Base-by-base conservation (phyloP, 1,139 yeast species). In the Magnusiomyces clavatus region DNA sequence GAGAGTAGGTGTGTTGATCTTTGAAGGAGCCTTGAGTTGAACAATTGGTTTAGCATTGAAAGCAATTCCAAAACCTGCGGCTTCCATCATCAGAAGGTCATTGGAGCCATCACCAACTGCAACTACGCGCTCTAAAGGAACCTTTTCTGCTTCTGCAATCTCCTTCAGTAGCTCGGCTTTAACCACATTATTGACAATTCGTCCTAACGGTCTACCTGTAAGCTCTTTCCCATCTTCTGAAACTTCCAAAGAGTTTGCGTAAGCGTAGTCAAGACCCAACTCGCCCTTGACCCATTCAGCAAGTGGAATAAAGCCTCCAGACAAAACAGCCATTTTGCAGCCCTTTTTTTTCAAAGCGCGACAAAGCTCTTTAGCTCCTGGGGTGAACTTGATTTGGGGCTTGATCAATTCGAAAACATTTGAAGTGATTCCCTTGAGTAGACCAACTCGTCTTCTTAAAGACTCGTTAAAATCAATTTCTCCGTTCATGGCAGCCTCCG, bases 51-150 rank as follows among this genome's bases (percentile, higher is more conserved):
- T 94, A 16, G 98, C 98, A 65, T 89, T 86, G 94, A 96, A 94
- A 0, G 98, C 98, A 54, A 94, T 76, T 17, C 98, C 98, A 66
- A 82, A 86, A 0, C 98, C 97, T 1, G 96, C 97, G 17, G 71
- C 80, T 2, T 75, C 78, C 97, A 94, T 92, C 90, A 95, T 95
- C 44, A 80, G 79, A 65, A 94, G 74, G 69, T 94, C 99, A 63
- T 94, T 94, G 29, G 97, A 96, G 36, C 98, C 98, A 66, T 94
- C 98, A 35, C 99, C 99, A 40, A 94, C 87, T 42, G 97, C 97
- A 48, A 87, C 83, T 0, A 63, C 69, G 16, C 76, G 66, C 43
- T 68, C 69, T 3, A 84, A 71, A 31, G 79, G 80, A 36, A 90
- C 76, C 3, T 69, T 69, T 58, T 86, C 88, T 52, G 76, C 77